phyloP scores from a whole-genome alignment of 106 monocot species.

The Alisma plantagoaquatica region DNA sequence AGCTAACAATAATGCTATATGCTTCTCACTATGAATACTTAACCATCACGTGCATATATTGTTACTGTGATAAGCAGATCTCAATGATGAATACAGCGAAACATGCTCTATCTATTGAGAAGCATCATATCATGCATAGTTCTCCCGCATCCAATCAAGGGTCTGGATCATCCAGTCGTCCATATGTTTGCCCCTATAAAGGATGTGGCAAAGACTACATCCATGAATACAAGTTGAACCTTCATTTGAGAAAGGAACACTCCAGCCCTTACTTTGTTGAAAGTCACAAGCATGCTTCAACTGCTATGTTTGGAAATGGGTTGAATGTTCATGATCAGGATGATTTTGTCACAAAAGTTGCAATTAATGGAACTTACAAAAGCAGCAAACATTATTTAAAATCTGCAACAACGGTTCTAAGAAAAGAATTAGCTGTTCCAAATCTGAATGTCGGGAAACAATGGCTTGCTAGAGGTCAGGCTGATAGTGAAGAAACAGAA shows the following conservation, averaged over 20 bases:
- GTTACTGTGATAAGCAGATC: too few species aligned
- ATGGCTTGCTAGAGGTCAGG: constrained; percentile 6
- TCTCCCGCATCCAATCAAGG: constrained; percentile 19
- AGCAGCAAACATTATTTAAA: too few species aligned
- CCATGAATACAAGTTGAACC: constrained; percentile 64
- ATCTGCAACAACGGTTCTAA: too few species aligned
- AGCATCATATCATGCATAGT: constrained; percentile 17
- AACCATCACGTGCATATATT: too few species aligned
- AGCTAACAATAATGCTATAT: too few species aligned
- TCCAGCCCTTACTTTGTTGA: constrained; percentile 26
- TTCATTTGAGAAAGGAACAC: constrained; percentile 56
- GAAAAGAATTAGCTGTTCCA: neutral
- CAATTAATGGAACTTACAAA: neutral
- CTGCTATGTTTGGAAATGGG: constrained; percentile 13
- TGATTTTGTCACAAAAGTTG: neutral
- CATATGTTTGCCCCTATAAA: constrained; percentile 52
- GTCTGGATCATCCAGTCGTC: constrained; percentile 41
- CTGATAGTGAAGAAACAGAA: constrained; percentile 20
- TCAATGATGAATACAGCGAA: constrained; percentile 16
- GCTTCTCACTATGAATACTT: too few species aligned
- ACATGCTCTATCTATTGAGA: constrained; percentile 17
- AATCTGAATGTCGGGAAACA: constrained; percentile 5
- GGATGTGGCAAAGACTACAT: constrained; percentile 60
- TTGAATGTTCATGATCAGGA: constrained; percentile 17
- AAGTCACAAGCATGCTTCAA: constrained; percentile 21